A percentile compares a stretch with the other conserved stretches of the same genome.
These are phyloP conservation scores for Ceratobasidium sp. DNA, from an alignment of 1,284 basidiomycete genomes.

Conservation along the genomic window DNA sequence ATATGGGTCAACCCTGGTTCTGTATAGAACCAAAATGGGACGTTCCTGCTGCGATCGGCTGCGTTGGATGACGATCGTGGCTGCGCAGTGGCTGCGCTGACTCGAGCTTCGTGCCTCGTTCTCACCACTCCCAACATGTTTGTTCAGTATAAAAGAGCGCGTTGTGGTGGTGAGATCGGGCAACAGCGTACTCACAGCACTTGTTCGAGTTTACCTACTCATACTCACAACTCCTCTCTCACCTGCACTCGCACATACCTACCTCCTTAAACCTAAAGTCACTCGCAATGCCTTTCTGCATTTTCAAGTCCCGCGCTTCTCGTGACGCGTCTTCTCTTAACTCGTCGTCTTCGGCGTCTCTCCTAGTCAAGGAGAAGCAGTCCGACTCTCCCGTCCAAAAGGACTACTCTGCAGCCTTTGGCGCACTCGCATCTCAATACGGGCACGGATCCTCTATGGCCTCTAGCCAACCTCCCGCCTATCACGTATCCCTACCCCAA, in stretches of 20 bases:
- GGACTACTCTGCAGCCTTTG: slow-evolving; percentile 39
- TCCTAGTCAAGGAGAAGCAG: slow-evolving; percentile 28
- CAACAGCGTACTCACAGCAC: neutral
- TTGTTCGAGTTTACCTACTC: neutral
- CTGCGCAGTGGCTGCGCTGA: slow-evolving; percentile 43
- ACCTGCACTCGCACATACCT: neutral
- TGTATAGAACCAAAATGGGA: neutral
- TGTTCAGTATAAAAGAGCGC: neutral
- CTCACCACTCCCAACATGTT: neutral
- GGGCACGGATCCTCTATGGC: neutral
- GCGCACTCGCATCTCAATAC: slow-evolving; percentile 38
- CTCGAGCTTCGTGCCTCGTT: too few species aligned
- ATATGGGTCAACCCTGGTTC: neutral
- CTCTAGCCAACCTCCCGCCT: slow-evolving; percentile 7
- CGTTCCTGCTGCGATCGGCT: slow-evolving; percentile 13
- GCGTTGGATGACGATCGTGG: slow-evolving; percentile 16
- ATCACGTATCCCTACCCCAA: slow-evolving; percentile 2
- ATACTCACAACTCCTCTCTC: neutral
- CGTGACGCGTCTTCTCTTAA: slow-evolving; percentile 12
- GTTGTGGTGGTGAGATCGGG: neutral
- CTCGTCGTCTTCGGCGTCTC: slow-evolving; percentile 3
- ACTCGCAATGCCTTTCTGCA: slow-evolving; percentile 37
- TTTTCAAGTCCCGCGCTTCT: slow-evolving; percentile 19
- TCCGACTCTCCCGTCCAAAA: slow-evolving; percentile 13
- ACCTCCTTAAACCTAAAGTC: neutral